phyloP scores from a whole-genome alignment of 176 grass and related monocot species.

The Musa beccarii region DNA sequence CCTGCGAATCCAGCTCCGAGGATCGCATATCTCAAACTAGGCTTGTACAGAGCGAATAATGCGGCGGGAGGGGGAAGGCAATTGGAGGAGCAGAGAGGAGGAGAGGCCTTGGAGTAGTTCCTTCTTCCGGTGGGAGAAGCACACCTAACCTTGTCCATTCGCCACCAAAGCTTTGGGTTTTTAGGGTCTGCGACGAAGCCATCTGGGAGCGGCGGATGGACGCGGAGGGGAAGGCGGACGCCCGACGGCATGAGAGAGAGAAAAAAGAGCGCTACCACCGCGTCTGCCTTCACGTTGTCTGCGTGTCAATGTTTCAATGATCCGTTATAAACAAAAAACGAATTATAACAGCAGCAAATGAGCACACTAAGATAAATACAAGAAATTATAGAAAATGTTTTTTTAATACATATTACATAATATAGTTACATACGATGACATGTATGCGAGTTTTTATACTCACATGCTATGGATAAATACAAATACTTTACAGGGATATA shows the following conservation, averaged over 20 bases:
- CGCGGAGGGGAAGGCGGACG: neutral
- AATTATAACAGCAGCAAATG: too few relatives aligned
- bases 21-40: slow-evolving; percentile 51
- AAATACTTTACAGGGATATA: too few relatives aligned
- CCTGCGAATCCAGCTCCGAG: slow-evolving; percentile 81
- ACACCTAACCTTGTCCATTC: neutral
- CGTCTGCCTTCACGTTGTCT: neutral
- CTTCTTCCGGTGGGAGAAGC: neutral
- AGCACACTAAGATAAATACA: too few relatives aligned
- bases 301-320: too few relatives aligned
- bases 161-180: neutral
- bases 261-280: neutral
- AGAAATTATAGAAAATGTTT: too few relatives aligned
- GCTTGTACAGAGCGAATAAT: neutral
- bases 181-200: neutral
- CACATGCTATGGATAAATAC: too few relatives aligned
- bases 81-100: neutral
- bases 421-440: too few relatives aligned
- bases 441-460: too few relatives aligned
- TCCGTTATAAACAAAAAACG: too few relatives aligned
- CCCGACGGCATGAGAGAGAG: neutral
- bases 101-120: neutral
- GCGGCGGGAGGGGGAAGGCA: neutral
- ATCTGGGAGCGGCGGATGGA: neutral
- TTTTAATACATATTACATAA: too few relatives aligned